Evolutionary conservation across 805 yeast genomes (phyloP).

Genomic region (Yamadazyma sp.): DNA sequence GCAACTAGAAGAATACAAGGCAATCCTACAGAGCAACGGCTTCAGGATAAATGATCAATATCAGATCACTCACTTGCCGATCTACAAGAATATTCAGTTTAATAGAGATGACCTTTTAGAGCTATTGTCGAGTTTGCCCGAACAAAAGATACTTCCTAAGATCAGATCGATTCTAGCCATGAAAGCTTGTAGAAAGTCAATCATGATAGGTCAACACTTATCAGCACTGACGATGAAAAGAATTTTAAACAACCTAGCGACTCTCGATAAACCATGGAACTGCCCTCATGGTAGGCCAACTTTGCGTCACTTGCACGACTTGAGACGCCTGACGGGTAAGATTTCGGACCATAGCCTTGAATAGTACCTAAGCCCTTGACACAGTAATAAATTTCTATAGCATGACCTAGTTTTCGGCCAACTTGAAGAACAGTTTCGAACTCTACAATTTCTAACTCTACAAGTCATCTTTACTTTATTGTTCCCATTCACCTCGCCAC

Average conservation of each 20-base stretch:
- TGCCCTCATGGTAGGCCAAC: constrained; percentile 99
- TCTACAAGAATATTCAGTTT: constrained; percentile 68
- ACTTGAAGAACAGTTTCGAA: no score
- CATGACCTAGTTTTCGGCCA: no score
- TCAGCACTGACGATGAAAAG: constrained; percentile 57
- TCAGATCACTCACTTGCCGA: constrained; percentile 63
- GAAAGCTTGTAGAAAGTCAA: constrained; percentile 92
- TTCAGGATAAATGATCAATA: constrained; percentile 57
- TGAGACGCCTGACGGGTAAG: no score
- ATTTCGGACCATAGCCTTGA: no score
- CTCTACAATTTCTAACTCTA: no score
- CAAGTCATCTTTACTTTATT: no score
- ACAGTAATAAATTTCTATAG: no score
- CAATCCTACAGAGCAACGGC: constrained; percentile 71
- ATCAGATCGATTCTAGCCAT: constrained; percentile 83
- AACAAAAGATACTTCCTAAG: constrained; percentile 47
- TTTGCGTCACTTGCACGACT: constrained; percentile 80
- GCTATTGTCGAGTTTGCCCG: constrained; percentile 48
- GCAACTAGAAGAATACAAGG: constrained; percentile 58
- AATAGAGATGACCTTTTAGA: constrained; percentile 73
- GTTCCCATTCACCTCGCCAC: not conserved
- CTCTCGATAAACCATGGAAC: constrained; percentile 90
- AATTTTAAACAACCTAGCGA: constrained; percentile 67
- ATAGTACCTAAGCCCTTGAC: no score
- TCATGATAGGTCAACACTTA: constrained; percentile 87